Conservation (phyloP, 1,284 basidiomycete genomes). For the Sporisorium reilianum region DNA sequence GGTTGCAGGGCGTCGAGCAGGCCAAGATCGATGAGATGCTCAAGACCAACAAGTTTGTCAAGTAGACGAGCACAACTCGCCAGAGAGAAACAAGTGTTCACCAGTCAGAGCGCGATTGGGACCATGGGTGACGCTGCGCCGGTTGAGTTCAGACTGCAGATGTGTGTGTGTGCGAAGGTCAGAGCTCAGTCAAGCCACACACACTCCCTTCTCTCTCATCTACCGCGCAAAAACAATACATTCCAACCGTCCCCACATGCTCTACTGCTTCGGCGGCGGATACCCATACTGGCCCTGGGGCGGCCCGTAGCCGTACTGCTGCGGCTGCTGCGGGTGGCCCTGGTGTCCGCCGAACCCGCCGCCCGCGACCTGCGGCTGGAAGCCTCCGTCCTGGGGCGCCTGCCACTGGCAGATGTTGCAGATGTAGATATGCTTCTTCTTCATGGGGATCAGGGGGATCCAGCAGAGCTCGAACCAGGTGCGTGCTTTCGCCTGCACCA, state of each 20-base stretch:
- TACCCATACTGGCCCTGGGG: constrained; percentile 49
- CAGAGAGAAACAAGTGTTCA: too few species aligned
- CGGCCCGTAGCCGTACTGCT: constrained; percentile 55
- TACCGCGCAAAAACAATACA: background rate
- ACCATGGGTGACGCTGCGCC: too few species aligned
- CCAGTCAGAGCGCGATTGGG: too few species aligned
- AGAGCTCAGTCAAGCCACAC: too few species aligned
- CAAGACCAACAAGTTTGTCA: constrained; percentile 35
- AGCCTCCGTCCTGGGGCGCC: constrained; percentile 53
- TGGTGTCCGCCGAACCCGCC: constrained; percentile 47
- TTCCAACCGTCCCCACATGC: background rate
- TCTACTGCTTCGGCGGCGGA: constrained; percentile 49
- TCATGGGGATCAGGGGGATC: constrained; percentile 65
- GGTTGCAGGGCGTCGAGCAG: constrained; percentile 32
- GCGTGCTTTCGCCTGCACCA: constrained; percentile 62
- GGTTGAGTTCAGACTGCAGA: too few species aligned
- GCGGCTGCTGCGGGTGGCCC: constrained; percentile 33
- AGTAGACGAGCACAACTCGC: too few species aligned
- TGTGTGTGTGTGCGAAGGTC: too few species aligned
- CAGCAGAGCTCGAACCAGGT: constrained; percentile 68
- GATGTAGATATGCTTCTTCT: constrained; percentile 58
- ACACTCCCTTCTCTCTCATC: background rate
- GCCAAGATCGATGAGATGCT: constrained; percentile 26
- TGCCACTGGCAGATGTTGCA: constrained; percentile 68
- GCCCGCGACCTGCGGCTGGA: constrained; percentile 53